phyloP scores from a whole-genome alignment of 75 land plant species.

The Picea sitchensis region DNA sequence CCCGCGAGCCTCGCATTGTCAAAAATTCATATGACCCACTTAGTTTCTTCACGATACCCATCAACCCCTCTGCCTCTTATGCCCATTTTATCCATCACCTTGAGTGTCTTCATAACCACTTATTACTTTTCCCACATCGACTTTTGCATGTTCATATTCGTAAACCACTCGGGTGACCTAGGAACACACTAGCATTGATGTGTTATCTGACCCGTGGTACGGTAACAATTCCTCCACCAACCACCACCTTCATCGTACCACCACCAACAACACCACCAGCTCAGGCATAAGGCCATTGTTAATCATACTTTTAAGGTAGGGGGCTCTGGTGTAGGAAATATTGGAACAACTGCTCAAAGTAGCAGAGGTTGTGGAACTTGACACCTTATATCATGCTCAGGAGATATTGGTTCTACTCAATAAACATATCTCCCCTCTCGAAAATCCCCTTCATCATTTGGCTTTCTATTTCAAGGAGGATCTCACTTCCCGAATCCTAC shows the following conservation, averaged over 20 bases:
- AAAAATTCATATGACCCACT: too few relatives aligned
- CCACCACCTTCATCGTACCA: conserved; percentile 8
- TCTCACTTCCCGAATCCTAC: conserved; percentile 14
- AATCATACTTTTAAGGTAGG: neutral
- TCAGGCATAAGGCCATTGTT: neutral
- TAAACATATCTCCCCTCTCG: conserved; percentile 53
- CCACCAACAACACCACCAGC: conserved; percentile 1
- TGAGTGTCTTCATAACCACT: too few relatives aligned
- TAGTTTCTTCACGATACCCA: too few relatives aligned
- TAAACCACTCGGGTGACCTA: too few relatives aligned
- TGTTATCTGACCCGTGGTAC: too few relatives aligned
- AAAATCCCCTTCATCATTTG: conserved; percentile 55
- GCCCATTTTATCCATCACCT: too few relatives aligned
- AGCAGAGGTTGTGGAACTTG: conserved; percentile 56
- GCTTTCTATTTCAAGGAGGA: conserved; percentile 52
- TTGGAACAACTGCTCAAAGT: conserved; percentile 53
- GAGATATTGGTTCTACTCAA: conserved; percentile 93
- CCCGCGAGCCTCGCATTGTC: too few relatives aligned
- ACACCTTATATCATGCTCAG: conserved; percentile 46
- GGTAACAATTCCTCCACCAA: neutral
- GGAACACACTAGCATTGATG: too few relatives aligned
- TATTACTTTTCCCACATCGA: too few relatives aligned
- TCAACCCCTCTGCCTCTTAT: too few relatives aligned
- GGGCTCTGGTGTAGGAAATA: conserved; percentile 19
- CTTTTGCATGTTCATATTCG: too few relatives aligned